Evolutionary conservation across 2,329 filamentous ascomycete genomes (phyloP), one percentile per base, ranked within the genome.

Genomic region (Samsoniella hepiali): DNA sequence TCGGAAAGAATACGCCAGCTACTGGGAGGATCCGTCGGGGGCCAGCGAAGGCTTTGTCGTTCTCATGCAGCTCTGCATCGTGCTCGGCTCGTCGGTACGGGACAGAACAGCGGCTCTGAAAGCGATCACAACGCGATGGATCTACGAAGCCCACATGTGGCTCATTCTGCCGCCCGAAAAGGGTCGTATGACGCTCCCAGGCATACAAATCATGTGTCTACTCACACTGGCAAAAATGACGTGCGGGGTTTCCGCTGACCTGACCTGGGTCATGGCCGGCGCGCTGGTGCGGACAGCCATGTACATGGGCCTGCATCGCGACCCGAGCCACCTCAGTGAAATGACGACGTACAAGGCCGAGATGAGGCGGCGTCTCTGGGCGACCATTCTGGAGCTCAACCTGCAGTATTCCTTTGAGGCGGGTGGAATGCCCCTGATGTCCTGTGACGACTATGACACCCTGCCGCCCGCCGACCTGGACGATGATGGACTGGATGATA

Each of bases 271-370:
- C 38, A 76, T 79, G 2, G 74, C 79, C 0, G 84, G 84, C 0
- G 72, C 75, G 0, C 65, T 86, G 11, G 64, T 85, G n/a, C 76
- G 84, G 11, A 79, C 78, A 8, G 85, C 84, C 59, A 81, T 87
- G 69, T 79, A 79, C 62, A 85, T 86, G 78, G 84, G 85, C 3
- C 74, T 87, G 6, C 84, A 88, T 68, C 79, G 82, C 1, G 85
- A 87, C 62, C 84, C 85, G 0, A 76, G 74, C 36, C 73, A 78
- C 63, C 77, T 86, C 4, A 75, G 77, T 7, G 75, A 77, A 27
- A 81, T 83, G 76, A 77, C 80, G 2, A 68, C 73, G 0, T 77
- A 82, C 42, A 75, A 78, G 27, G 76, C 79, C 1, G 85, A 88
- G 71, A 79, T 87, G 71, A 78, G 84, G 2, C 75, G 84, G 4